A percentile compares a stretch with the other conserved stretches of the same genome.
These are phyloP conservation scores for Heterobasidion occidentale DNA, from an alignment of 1,284 basidiomycete genomes.

Conservation along the genomic window DNA sequence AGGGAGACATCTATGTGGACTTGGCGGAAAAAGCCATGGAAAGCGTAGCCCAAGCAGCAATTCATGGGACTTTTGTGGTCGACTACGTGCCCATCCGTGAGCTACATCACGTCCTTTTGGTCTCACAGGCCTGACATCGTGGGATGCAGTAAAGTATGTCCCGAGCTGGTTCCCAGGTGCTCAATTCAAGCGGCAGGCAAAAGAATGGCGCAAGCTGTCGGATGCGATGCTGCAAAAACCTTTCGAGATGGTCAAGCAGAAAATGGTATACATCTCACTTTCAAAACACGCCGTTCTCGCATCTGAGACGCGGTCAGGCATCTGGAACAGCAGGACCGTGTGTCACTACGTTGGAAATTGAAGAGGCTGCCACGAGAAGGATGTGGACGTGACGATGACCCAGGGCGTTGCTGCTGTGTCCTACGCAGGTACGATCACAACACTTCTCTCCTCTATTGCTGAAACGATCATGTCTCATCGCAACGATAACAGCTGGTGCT, in stretches of 20 bases:
- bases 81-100: neutral
- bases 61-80: neutral
- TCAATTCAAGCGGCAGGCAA: neutral
- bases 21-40: neutral
- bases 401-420: neutral
- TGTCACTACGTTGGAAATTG: neutral
- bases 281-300: neutral
- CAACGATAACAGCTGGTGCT: neutral
- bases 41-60: neutral
- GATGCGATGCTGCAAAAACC: neutral
- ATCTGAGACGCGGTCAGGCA: neutral
- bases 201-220: neutral
- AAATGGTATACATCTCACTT: neutral
- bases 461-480: neutral
- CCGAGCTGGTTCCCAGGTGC: neutral
- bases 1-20: neutral
- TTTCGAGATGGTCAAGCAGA: neutral
- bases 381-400: neutral
- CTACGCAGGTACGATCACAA: neutral
- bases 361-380: neutral
- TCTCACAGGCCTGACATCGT: neutral
- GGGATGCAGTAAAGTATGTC: neutral
- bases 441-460: neutral
- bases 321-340: neutral
- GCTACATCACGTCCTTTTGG: neutral